These are phyloP conservation scores for Pleurotus tuber-regium DNA, from an alignment of 768 basidiomycete genomes.

Conservation along the genomic window DNA sequence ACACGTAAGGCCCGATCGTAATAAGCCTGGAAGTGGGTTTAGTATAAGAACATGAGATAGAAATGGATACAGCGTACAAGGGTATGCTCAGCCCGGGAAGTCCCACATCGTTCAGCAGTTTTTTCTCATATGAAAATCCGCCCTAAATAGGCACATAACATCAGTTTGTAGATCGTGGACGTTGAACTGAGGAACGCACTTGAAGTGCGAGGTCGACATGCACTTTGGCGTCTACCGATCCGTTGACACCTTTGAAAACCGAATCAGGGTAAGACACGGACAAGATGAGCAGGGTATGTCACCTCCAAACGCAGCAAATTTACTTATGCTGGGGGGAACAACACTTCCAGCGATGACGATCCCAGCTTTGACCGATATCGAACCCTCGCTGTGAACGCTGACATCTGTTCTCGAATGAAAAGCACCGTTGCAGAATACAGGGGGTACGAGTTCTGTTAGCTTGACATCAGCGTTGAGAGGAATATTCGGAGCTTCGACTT, in stretches of 20 bases:
- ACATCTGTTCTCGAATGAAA: background rate
- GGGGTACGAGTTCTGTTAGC: background rate
- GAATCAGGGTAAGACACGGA: background rate
- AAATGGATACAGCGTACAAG: slow-evolving; percentile 21
- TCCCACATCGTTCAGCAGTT: slow-evolving; percentile 28
- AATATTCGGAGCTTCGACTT: slow-evolving; percentile 5
- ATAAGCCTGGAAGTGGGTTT: slow-evolving; percentile 28
- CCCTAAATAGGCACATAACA: slow-evolving; percentile 20
- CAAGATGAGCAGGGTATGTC: background rate
- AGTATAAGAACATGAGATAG: background rate
- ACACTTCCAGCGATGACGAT: slow-evolving; percentile 19
- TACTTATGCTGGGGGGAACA: slow-evolving; percentile 28
- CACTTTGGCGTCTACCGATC: slow-evolving; percentile 26
- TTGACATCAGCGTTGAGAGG: slow-evolving; percentile 15
- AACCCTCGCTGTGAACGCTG: background rate
- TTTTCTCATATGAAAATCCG: slow-evolving; percentile 23
- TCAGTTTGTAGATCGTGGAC: background rate
- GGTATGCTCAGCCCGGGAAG: slow-evolving; percentile 33
- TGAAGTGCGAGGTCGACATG: slow-evolving; percentile 22
- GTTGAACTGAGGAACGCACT: slow-evolving; percentile 14
- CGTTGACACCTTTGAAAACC: slow-evolving; percentile 21
- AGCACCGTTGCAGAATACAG: background rate
- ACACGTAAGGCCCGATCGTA: slow-evolving; percentile 37
- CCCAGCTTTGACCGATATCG: slow-evolving; percentile 24
- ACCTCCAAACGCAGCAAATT: slow-evolving; percentile 24